These are phyloP conservation scores for Stemphylium lycopersici DNA, from an alignment of 2,329 filamentous ascomycete genomes.

Conservation along the genomic window DNA sequence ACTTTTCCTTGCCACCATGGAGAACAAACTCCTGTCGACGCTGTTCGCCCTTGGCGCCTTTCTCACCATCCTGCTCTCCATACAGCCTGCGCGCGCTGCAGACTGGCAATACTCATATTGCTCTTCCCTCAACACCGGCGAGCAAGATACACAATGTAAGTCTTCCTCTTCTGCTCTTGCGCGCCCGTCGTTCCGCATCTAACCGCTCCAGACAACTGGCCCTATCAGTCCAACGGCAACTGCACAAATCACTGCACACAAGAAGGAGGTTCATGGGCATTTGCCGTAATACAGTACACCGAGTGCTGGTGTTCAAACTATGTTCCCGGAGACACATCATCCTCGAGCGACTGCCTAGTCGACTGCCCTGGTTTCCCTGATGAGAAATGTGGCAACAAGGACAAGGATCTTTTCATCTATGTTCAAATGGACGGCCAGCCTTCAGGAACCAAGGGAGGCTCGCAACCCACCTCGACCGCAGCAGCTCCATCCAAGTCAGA, in stretches of 20 bases:
- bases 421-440: conserved; percentile 58
- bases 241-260: conserved; percentile 66
- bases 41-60: conserved; percentile 27
- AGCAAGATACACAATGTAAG: conserved; percentile 44
- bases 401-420: conserved; percentile 67
- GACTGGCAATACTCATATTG: conserved; percentile 45
- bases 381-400: conserved; percentile 68
- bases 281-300: conserved; percentile 69
- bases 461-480: conserved; percentile 33
- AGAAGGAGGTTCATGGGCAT: conserved; percentile 59
- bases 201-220: conserved; percentile 34
- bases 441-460: conserved; percentile 62
- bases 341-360: conserved; percentile 58
- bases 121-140: conserved; percentile 53
- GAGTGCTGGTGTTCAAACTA: conserved; percentile 79
- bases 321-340: conserved; percentile 57
- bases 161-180: background rate
- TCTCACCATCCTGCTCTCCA: conserved; percentile 24
- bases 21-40: conserved; percentile 8
- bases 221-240: conserved; percentile 69
- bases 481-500: conserved; percentile 21
- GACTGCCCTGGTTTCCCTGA: conserved; percentile 71
- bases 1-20: conserved; percentile 20
- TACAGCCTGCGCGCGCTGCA: conserved; percentile 4
- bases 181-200: background rate